Conservation (phyloP, 2,329 filamentous ascomycete species). For the Metarhizium anisopliae region DNA sequence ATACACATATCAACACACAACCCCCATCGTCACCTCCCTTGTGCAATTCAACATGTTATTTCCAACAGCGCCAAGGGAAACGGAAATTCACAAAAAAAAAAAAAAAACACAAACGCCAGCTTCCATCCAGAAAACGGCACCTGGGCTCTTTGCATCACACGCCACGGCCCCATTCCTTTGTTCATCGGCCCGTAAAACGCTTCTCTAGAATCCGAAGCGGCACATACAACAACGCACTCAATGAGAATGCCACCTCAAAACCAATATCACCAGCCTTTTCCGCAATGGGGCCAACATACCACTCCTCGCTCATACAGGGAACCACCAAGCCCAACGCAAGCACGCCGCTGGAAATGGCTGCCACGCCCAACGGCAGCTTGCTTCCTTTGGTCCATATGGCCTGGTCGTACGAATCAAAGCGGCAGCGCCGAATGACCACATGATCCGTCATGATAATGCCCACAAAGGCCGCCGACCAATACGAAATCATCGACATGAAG, state of each 20-base stretch:
- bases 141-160: too few species aligned
- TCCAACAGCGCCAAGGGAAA: too few species aligned
- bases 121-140: too few species aligned
- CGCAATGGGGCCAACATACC: constrained; percentile 54
- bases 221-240: constrained; percentile 38
- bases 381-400: constrained; percentile 37
- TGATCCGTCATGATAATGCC: constrained; percentile 40
- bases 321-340: constrained; percentile 43
- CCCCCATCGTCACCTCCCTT: too few species aligned
- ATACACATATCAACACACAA: too few species aligned
- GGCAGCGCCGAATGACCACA: constrained; percentile 35
- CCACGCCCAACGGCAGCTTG: constrained; percentile 35
- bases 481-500: constrained; percentile 47
- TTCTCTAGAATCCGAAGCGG: constrained; percentile 39
- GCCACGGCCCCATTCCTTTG: background rate
- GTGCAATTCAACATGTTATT: too few species aligned
- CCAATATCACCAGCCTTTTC: constrained; percentile 54
- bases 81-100: too few species aligned
- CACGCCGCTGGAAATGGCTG: constrained; percentile 36
- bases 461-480: constrained; percentile 48
- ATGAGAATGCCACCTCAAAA: constrained; percentile 52
- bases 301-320: constrained; percentile 51
- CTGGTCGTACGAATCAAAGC: constrained; percentile 36
- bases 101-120: too few species aligned
- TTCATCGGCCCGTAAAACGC: constrained; percentile 12